These are phyloP conservation scores for Astrothelium subdiscretum DNA, from an alignment of 495 filamentous ascomycete species.

Conservation along the genomic window DNA sequence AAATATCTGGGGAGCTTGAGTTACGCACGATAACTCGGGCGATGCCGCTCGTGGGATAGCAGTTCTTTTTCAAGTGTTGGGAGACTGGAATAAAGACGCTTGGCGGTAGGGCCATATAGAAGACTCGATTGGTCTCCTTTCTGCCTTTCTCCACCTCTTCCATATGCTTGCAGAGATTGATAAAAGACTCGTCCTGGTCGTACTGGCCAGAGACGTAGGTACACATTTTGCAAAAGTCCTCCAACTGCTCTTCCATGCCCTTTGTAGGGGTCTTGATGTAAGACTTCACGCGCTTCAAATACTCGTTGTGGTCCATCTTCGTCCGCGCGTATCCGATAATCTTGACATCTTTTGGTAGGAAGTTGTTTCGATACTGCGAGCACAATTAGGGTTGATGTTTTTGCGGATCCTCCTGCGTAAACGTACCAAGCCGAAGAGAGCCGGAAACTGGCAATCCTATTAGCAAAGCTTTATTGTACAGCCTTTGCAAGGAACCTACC, in stretches of 20 bases:
- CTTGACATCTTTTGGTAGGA: conserved; percentile 91
- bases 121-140: conserved; percentile 79
- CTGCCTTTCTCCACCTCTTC: conserved; percentile 74
- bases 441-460: conserved; percentile 63
- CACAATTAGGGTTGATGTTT: neutral
- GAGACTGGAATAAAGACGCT: conserved; percentile 97
- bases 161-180: conserved; percentile 76
- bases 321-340: conserved; percentile 99
- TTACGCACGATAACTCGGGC: conserved; percentile 78
- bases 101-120: conserved; percentile 98
- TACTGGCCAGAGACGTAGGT: conserved; percentile 95
- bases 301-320: conserved; percentile 97
- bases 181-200: conserved; percentile 91
- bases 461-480: neutral
- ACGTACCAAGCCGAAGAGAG: conserved; percentile 93
- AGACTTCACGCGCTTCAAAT: conserved; percentile 82
- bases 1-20: neutral
- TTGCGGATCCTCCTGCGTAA: neutral
- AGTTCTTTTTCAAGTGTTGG: conserved; percentile 90
- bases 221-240: conserved; percentile 78
- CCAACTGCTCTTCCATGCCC: conserved; percentile 89
- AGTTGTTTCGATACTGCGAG: conserved; percentile 85
- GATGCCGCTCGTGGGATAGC: conserved; percentile 82
- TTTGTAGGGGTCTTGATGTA: conserved; percentile 99
- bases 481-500: conserved; percentile 38